Conservation (phyloP, 2,329 filamentous ascomycete genomes). For the Samsoniella hepiali region DNA sequence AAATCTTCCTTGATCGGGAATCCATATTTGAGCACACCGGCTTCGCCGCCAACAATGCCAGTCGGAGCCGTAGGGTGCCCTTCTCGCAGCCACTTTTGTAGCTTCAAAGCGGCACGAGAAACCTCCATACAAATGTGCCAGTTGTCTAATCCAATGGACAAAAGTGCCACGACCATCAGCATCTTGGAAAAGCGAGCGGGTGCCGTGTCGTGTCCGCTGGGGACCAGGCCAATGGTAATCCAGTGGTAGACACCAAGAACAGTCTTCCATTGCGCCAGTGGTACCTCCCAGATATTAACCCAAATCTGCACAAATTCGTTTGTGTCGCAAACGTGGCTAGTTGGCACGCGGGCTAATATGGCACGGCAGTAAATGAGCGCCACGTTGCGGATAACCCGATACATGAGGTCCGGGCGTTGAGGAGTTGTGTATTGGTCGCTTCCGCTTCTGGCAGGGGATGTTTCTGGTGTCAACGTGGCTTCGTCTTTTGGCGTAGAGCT, state of each 20-base stretch:
- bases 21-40: constrained; percentile 10
- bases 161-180: constrained; percentile 40
- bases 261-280: constrained; percentile 44
- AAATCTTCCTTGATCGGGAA: constrained; percentile 19
- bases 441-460: constrained; percentile 10
- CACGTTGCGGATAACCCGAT: constrained; percentile 44
- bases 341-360: constrained; percentile 41
- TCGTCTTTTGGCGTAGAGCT: constrained; percentile 13
- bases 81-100: constrained; percentile 43
- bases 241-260: constrained; percentile 49
- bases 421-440: constrained; percentile 23
- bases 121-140: constrained; percentile 44
- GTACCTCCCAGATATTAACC: constrained; percentile 45
- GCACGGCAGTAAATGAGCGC: constrained; percentile 48
- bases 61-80: constrained; percentile 16
- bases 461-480: constrained; percentile 4
- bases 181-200: constrained; percentile 46
- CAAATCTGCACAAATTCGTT: constrained; percentile 44
- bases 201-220: constrained; percentile 37
- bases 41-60: constrained; percentile 18
- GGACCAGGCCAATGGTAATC: constrained; percentile 43
- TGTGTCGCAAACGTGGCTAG: constrained; percentile 38
- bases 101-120: constrained; percentile 34
- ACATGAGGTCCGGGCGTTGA: constrained; percentile 40
- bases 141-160: constrained; percentile 46